Conservation (phyloP, 768 basidiomycete genomes). For the Collybia sp. region DNA sequence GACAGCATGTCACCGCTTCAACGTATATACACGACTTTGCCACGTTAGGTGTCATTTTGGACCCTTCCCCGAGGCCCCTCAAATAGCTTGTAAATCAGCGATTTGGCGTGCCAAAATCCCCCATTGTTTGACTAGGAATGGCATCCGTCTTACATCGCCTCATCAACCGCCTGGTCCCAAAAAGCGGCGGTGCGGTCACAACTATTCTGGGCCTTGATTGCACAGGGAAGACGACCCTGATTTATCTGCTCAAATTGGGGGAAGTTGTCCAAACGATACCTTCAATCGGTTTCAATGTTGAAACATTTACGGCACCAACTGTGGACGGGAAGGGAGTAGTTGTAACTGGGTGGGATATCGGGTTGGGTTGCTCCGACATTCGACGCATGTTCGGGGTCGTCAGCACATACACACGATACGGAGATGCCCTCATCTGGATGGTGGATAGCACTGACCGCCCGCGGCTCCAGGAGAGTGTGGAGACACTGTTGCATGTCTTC, state of each 20-base stretch:
- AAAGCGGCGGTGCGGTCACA: conserved; percentile 10
- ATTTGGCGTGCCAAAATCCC: no score
- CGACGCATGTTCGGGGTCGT: conserved; percentile 30
- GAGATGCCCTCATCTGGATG: conserved; percentile 62
- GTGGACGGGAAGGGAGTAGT: conserved; percentile 28
- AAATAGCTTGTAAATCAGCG: no score
- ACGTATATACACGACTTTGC: no score
- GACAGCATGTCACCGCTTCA: no score
- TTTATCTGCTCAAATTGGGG: conserved; percentile 37
- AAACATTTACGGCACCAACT: conserved; percentile 35
- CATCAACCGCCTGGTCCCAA: conserved; percentile 23
- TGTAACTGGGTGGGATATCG: conserved; percentile 62
- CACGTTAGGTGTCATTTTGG: no score
- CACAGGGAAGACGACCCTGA: conserved; percentile 42
- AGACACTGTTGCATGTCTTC: conserved; percentile 40
- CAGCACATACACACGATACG: conserved; percentile 15
- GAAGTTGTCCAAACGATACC: conserved; percentile 34
- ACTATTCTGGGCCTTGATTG: conserved; percentile 32
- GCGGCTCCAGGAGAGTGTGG: conserved; percentile 45
- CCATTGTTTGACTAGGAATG: conserved; percentile 5
- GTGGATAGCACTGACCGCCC: conserved; percentile 53
- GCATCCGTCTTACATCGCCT: conserved; percentile 19
- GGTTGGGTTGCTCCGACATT: conserved; percentile 44
- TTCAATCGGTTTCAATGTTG: conserved; percentile 53
- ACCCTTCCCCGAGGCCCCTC: no score